Base-by-base conservation (phyloP, 495 filamentous ascomycete genomes). In the Letharia lupina region DNA sequence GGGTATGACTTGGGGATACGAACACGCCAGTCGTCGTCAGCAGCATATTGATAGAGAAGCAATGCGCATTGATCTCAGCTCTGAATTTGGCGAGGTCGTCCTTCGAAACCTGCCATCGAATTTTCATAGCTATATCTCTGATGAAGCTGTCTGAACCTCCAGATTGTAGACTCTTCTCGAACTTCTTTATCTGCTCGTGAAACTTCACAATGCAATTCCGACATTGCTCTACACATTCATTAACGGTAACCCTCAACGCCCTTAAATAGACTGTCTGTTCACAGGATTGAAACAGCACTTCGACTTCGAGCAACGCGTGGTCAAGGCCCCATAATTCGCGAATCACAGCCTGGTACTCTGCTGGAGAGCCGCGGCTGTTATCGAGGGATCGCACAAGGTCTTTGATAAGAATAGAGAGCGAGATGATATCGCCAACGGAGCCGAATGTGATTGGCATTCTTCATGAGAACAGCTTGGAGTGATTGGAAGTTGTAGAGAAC, bases 401-500 rank as follows among this genome's bases (percentile, higher is more conserved):
- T 67, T 76, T 74, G 58, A 76, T 66, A 23, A 77, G 40, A 39
- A 74, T 47, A 52, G 60, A 66, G 59, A 75, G 62, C 28, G 70
- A 59, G 47, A 76, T 76, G 54, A 75, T 71, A 52, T 77, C 75
- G 39, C 75, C 75, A 18, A 76, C 69, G 8, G 74, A 75, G 12
- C 75, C 70, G 56, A 76, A 74, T 1, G 73, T 70, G 41, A 75
- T 61, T 10, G 70, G 61, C 72, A 77, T 75, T 40, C 20, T 70
- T 8, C 28, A 31, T 40, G 16, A 40, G 10, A 28, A 16, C 4
- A 1, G 12, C 1, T 13, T 20, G 37, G 2, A 28, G 41, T 6
- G 10, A 23, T 28, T 28, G 0, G 58, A 60, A 4, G 16, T 60
- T 41, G 35, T 60, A 15, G 3, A 60, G 18, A 60, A 40, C 35